Evolutionary conservation across 1,284 basidiomycete genomes (phyloP), one percentile per base, ranked within the genome.

Genomic region (Sutorius eximius): DNA sequence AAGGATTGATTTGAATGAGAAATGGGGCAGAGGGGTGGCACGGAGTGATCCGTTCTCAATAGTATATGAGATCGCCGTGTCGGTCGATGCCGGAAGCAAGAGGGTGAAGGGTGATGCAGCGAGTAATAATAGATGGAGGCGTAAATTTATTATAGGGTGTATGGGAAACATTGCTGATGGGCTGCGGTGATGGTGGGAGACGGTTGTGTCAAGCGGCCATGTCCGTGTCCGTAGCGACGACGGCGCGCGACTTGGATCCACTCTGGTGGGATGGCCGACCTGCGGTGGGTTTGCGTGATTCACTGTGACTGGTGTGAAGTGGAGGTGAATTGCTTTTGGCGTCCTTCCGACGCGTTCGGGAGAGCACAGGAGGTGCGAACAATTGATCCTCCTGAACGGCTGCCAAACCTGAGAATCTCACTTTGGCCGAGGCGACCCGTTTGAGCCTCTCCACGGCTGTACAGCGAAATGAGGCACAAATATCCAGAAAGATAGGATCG

Each of bases 301-400:
- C 13, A 3, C 34, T 42, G 42, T 33, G 34, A 20, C 34, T 3
- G 32, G 15, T 4, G 7, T 18, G 38, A 46, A 60, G 58, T 36
- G 37, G 43, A 47, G 32, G 3, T 4, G 7, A 2, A 18, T 43
- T 51, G 63, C 61, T 52, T 48, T 37, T 30, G 33, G 8, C 8
- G 30, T 49, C 24, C 20, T 27, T 63, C 58, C 61, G 65, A 51
- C 30, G 36, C n/a, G 50, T 22, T 43, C 53, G 62, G 62, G 49
- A 6, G 30, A 57, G 38, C 2, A 61, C 34, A 45, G 60, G 62
- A 34, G 50, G 53, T 2, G 57, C 53, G 2, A 67, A n/a, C 9
- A 63, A 47, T 9, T 53, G 63, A 60, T 63, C 57, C 30, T 63
- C 65, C 29, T 34, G 50, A 37, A 40, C 6, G 11, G 49, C 30